Base-by-base conservation (phyloP, 148 eudicot species). In the Spergularia bocconei region DNA sequence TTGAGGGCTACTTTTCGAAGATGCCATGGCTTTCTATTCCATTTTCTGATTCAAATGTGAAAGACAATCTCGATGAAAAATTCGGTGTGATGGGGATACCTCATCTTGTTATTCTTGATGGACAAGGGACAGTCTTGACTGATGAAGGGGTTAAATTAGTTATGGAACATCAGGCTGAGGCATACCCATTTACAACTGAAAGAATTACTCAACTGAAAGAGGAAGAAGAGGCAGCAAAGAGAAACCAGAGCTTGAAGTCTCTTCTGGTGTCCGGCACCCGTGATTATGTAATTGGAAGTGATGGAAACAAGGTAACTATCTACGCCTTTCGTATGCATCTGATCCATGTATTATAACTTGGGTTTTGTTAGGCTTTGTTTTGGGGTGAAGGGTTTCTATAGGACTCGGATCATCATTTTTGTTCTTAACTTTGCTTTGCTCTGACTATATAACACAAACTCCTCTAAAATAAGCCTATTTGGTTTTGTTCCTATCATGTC, bases 21-120 rank as follows among this genome's bases (percentile, higher is more conserved):
- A 87, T 87, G 90, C 86, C 87, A 48, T 87, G 90, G 90, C 87
- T 87, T 70, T 81, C 90, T 36, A 63, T 87, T 72, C 90, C 90
- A 11, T 76, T 80, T 70, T 73, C 84, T 55, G 87, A 87, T 84
- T 60, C 82, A 36, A 74, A 52, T 4, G 72, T 77, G 61, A 67
- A 11, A 12, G 62, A 67, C 48, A 72, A 64, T 63, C 77, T 85
- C 10, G 41, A 55, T 70, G 80, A 74, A 47, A 67, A 73, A 61
- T 87, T 87, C 58, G 56, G 44, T 44, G 90, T 87, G 74, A 70
- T 70, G 77, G 87, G 86, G 38, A 87, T 87, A 63, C 90, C 90
- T 70, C 39, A 77, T 81, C 87, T 87, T 33, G 86, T 81, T 69
- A 65, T 86, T 60, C 81, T 87, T 47, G 79, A 79, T 73, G 79